Evolutionary conservation across 495 filamentous ascomycete species (phyloP).

Genomic region (Neurospora sp.): DNA sequence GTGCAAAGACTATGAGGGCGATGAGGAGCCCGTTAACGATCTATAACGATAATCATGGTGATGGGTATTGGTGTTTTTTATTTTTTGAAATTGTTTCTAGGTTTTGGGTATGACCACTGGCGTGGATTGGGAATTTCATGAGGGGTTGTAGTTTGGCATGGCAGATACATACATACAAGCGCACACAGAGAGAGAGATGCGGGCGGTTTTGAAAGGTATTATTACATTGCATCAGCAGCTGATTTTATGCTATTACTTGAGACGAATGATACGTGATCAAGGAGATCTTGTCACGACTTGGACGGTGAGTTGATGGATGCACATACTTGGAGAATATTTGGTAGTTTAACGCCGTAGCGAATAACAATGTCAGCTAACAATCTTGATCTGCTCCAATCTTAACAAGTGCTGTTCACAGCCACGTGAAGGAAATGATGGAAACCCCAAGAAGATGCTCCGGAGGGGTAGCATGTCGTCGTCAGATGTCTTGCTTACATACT

Average conservation of each 20-base stretch:
- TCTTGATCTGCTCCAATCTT: not conserved
- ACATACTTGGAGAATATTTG: not conserved
- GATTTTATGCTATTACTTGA: not conserved
- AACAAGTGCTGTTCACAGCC: not conserved
- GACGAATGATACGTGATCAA: not conserved
- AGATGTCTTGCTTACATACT: not conserved
- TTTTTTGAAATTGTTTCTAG: not conserved
- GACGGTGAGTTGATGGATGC: not conserved
- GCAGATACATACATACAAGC: not conserved
- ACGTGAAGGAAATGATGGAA: not conserved
- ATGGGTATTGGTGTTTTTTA: not conserved
- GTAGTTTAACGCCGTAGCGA: not conserved
- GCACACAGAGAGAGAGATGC: not conserved
- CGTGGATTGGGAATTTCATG: not conserved
- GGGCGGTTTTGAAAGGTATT: not conserved
- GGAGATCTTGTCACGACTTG: not conserved
- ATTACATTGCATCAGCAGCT: not conserved
- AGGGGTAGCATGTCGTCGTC: not conserved
- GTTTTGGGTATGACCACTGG: not conserved
- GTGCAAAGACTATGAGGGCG: slow-evolving; percentile 30
- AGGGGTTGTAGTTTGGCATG: not conserved
- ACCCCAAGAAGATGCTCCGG: not conserved
- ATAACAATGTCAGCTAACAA: not conserved
- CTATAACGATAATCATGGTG: not conserved
- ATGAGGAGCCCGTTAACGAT: not conserved